These are phyloP conservation scores for Aureobasidium sp. DNA, from an alignment of 2,329 filamentous ascomycete species.

Conservation along the genomic window DNA sequence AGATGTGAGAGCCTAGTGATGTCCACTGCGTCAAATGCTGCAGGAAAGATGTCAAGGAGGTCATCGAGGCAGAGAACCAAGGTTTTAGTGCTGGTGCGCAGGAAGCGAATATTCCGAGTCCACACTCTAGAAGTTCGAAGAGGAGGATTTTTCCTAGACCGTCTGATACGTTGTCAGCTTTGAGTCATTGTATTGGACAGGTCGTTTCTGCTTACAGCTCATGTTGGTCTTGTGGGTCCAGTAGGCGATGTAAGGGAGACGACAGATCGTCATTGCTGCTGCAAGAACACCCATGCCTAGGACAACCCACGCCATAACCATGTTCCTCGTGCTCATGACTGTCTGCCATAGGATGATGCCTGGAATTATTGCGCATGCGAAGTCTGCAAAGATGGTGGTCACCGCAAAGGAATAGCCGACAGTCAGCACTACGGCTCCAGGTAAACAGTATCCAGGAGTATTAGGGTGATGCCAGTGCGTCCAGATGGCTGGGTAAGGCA, in stretches of 20 bases:
- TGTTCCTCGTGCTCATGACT: background rate
- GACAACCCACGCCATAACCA: background rate
- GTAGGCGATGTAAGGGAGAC: constrained; percentile 3
- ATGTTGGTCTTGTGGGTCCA: background rate
- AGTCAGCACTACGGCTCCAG: background rate
- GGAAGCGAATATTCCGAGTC: background rate
- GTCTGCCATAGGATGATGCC: constrained; percentile 2
- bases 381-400: background rate
- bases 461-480: constrained; percentile 1
- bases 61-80: background rate
- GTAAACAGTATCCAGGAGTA: constrained; percentile 5
- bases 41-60: background rate
- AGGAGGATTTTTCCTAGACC: constrained; percentile 6
- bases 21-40: background rate
- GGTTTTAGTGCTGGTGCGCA: constrained; percentile 7
- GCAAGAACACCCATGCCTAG: background rate
- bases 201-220: background rate
- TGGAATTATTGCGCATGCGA: background rate
- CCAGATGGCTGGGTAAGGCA: constrained; percentile 6
- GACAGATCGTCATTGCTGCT: constrained; percentile 1
- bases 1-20: background rate
- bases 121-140: constrained; percentile 2
- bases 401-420: background rate
- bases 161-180: background rate
- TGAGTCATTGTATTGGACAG: too few species aligned